Evolutionary conservation across 805 yeast species (phyloP), one percentile per base, ranked within the genome.

Genomic region (Yarrowia phangngaensis): DNA sequence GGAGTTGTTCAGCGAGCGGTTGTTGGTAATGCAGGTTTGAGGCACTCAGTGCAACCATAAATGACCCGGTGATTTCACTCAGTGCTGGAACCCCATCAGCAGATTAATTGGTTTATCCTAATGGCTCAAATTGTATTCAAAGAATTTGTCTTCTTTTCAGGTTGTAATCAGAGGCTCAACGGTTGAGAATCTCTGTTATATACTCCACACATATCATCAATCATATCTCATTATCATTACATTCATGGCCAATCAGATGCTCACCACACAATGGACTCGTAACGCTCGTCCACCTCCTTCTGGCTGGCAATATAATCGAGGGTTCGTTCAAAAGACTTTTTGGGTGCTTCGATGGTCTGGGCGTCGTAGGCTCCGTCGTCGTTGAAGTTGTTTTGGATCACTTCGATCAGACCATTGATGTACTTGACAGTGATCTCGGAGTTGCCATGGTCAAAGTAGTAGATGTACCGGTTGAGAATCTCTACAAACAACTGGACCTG

Each of bases 401-500:
- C 71, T 55, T 86, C 95, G 51, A 92, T 82, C 54, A 92, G 69
- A 8, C 95, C 95, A 59, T 84, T 86, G 59, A 90, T 79, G 59
- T 87, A 87, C 58, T 78, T 77, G 30, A 80, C 71, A 31, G 84
- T 82, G 22, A 90, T 79, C 23, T 67, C 70, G 38, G 74, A 75
- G 56, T 80, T 82, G 3, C 92, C 95, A 57, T 83, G 89, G 49
- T 84, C 82, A 63, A 84, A 82, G 64, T 82, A 92, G 60, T 88
- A 86, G 27, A 90, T 66, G 54, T 95, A 87, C 54, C 87, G 76
- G 68, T 87, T 86, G 55, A 92, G 70, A 15, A 92, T 87, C 66
- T 92, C 97, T 34, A 90, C 81, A 68, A 90, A 89, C 50, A 92
- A 70, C 64, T 86, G 90, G 51, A 84, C 70, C 26, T 87, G 83